Percentiles rank a stretch among this genome's conserved stretches.
These are phyloP conservation scores for Metschnikowia noctiluminum DNA, from an alignment of 805 yeast species.

Conservation along the genomic window DNA sequence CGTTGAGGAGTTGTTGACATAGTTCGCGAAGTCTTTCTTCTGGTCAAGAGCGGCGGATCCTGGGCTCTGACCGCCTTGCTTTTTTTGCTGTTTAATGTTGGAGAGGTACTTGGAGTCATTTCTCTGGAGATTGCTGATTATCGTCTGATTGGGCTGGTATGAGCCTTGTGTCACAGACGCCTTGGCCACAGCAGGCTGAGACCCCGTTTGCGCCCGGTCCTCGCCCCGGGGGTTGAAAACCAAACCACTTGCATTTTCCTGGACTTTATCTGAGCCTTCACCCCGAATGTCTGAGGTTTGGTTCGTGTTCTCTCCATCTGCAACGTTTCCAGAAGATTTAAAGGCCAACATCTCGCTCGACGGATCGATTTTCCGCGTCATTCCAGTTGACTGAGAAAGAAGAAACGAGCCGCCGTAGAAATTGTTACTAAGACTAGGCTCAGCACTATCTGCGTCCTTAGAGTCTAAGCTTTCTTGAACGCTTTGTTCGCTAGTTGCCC, in stretches of 20 bases:
- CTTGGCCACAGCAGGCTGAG: constrained; percentile 33
- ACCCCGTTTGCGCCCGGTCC: constrained; percentile 5
- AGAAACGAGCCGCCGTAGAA: constrained; percentile 42
- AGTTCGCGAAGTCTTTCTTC: constrained; percentile 32
- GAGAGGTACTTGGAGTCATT: constrained; percentile 34
- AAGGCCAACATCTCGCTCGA: constrained; percentile 3
- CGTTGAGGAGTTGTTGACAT: constrained; percentile 21
- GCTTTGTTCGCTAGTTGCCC: background rate
- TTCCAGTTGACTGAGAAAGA: constrained; percentile 42
- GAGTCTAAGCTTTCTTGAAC: background rate
- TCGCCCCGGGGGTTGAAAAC: constrained; percentile 29
- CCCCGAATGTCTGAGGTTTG: background rate
- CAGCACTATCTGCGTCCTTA: background rate
- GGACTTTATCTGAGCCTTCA: background rate
- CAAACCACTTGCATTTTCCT: constrained; percentile 23
- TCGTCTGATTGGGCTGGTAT: constrained; percentile 42
- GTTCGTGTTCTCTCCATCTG: constrained; percentile 1
- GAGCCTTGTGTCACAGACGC: constrained; percentile 33
- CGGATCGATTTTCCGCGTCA: constrained; percentile 30
- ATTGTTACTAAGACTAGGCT: constrained; percentile 15
- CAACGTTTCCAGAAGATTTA: background rate
- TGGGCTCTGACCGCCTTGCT: background rate
- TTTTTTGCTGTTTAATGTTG: constrained; percentile 21
- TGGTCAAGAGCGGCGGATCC: background rate
- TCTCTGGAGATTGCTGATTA: constrained; percentile 40